Base-by-base conservation (phyloP, 2,329 filamentous ascomycete species). In the Ilyonectria sp. region DNA sequence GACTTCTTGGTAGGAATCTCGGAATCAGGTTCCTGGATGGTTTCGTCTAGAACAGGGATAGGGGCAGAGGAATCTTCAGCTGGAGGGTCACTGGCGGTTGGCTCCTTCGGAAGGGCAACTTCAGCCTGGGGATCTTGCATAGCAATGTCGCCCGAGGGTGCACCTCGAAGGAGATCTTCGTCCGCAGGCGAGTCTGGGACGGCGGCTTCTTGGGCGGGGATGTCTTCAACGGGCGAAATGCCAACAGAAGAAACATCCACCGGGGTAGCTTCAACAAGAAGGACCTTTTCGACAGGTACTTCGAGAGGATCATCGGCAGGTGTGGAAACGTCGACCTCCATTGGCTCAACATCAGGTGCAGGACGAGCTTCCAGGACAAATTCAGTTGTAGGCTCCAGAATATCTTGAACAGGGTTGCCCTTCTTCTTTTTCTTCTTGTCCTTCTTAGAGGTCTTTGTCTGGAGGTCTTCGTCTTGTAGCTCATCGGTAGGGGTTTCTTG, bases 401-500 rank as follows among this genome's bases (percentile, higher is more conserved):
- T 19, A 9, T 53, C 26, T 21, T 68, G 37, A 6, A 19, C 37
- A 23, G 52, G 21, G 26, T 19, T 64, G 8, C 26, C 55, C 29
- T 66, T 60, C 47, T 65, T 67, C 56, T 66, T 69, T 33, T 59
- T 72, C 61, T 76, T 74, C 63, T 75, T 78, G 57, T 76, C 73
- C 52, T 79, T 78, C 65, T 77, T 78, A 0, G 74, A 76, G 29
- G 67, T 21, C 54, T 74, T 76, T 26, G 69, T 59, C 19, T 70
- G 58, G 9, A 56, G 63, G 4, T 13, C 40, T 11, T 49, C 33
- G n/a, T 60, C 46, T 26, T 26, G 26, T 6, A 23, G 19, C 15
- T 49, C 43, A 8, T 17, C 15, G 3, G 15, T 26, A 21, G 3
- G 29, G 5, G 29, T 44, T 10, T 49, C 46, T 26, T 65, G 29